Conservation (phyloP, 805 yeast genomes). For the Myxozyma mucilagina region DNA sequence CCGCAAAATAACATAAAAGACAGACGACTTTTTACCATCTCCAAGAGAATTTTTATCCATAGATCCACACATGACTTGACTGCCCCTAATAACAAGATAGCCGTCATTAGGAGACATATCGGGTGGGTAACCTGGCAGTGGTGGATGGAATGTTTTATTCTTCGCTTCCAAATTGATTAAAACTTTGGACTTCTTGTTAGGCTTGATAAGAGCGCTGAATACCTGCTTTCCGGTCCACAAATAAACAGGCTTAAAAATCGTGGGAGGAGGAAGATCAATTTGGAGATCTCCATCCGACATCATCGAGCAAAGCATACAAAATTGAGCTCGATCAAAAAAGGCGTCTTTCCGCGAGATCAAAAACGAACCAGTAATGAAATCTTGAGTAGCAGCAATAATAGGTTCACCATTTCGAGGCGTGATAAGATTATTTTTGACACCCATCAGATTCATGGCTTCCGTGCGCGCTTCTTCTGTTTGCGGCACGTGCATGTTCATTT, state of each 20-base stretch:
- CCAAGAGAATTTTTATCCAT: constrained; percentile 97
- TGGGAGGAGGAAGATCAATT: constrained; percentile 94
- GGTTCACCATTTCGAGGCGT: constrained; percentile 99
- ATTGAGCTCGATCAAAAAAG: constrained; percentile 82
- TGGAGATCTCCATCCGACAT: constrained; percentile 91
- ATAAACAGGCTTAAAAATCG: constrained; percentile 82
- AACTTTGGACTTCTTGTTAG: constrained; percentile 74
- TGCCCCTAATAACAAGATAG: constrained; percentile 84
- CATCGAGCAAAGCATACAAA: constrained; percentile 82
- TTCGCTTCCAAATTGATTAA: constrained; percentile 91
- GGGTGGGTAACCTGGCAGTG: constrained; percentile 65
- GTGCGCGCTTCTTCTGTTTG: constrained; percentile 99
- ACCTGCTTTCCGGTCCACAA: constrained; percentile 99
- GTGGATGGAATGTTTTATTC: constrained; percentile 84
- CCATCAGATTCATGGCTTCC: constrained; percentile 98
- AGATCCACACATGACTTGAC: constrained; percentile 84
- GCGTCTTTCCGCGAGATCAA: constrained; percentile 90
- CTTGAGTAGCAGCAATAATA: constrained; percentile 98
- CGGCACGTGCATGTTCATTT: constrained; percentile 98
- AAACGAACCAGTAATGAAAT: constrained; percentile 95
- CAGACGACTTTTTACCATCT: constrained; percentile 97
- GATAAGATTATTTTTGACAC: constrained; percentile 88
- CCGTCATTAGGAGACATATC: constrained; percentile 99
- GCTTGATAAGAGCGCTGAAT: constrained; percentile 81
- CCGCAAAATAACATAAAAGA: constrained; percentile 89